Base-by-base conservation (phyloP, 495 filamentous ascomycete genomes). In the Lepidopterella palustris region DNA sequence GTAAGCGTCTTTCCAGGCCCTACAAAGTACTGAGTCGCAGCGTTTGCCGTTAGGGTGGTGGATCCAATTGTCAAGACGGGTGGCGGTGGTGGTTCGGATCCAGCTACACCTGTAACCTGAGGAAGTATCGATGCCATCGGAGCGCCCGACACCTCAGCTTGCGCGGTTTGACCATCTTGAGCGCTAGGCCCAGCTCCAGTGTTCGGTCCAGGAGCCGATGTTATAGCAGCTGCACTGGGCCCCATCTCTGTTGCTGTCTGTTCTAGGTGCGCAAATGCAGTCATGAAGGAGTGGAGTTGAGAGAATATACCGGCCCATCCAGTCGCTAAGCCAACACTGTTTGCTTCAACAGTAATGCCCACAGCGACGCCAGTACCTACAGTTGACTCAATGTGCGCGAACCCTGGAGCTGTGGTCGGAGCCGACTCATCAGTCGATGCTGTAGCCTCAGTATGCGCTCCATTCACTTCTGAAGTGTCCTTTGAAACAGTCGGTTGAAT, bases 1-100 rank as follows among this genome's bases (percentile, higher is more conserved):
- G 67, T 68, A 0, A 73, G 60, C 5, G 66, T 70, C 48, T 59
- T 49, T 24, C 63, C 65, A 13, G 68, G 61, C 3, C 31, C 60
- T 9, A 74, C 56, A 54, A 62, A 66, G 57, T 65, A 74, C 53
- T 72, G 70, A 6, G 70, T 71, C 20, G 67, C 69, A 10, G 72
- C 70, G 51, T 74, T 72, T 1, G 60, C 65, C 0, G 70, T 72
- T 28, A 69, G 59, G 5, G 65, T 71, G 18, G 68, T 47, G 5
- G 57, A 60, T 6, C 67, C 69, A 26, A 74, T 59, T 3, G 70
- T 70, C n/a, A 74, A 45, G 15, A 69, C 53, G 21, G 71, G 71
- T 20, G 68, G 66, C 15, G 68, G 55, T 50, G 48, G 54, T 28
- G 53, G 27, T 24, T n/a, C n/a, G n/a, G n/a, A n/a, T n/a, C n/a